Evolutionary conservation across 1,284 basidiomycete species (phyloP).

Genomic region (Ganoderma sinense): DNA sequence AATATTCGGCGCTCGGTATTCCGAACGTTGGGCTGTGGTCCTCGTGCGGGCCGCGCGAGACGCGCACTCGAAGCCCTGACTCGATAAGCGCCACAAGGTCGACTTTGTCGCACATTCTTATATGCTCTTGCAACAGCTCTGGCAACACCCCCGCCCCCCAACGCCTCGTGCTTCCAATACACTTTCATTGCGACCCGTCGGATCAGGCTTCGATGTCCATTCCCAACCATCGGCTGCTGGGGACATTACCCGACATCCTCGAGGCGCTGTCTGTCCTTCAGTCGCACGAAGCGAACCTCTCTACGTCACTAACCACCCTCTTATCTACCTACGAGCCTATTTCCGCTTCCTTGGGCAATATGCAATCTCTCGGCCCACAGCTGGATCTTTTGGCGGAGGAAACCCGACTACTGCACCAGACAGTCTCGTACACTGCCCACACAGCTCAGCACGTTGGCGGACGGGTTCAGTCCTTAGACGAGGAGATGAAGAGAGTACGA

Average conservation of each 20-base stretch:
- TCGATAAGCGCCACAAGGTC: too few species aligned
- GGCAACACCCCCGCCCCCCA: not conserved
- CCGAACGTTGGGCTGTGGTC: too few species aligned
- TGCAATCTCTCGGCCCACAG: constrained; percentile 70
- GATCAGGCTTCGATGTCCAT: constrained; percentile 4
- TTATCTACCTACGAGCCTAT: constrained; percentile 77
- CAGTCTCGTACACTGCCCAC: constrained; percentile 74
- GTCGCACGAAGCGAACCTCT: constrained; percentile 80
- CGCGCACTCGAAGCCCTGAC: too few species aligned
- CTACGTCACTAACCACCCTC: constrained; percentile 77
- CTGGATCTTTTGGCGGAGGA: constrained; percentile 72
- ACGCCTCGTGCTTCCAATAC: not conserved
- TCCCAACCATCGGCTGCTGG: constrained; percentile 49
- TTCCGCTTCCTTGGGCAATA: constrained; percentile 64
- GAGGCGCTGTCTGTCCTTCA: constrained; percentile 78
- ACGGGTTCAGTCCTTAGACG: constrained; percentile 86
- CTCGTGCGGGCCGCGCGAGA: too few species aligned
- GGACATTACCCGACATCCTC: constrained; percentile 71
- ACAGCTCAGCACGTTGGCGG: constrained; percentile 93
- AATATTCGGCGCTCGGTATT: too few species aligned
- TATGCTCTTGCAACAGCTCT: not conserved
- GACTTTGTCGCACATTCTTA: too few species aligned
- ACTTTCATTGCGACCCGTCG: not conserved
- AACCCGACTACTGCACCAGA: constrained; percentile 62
- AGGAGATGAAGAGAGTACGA: constrained; percentile 88